Percentiles rank a stretch among this genome's conserved stretches.
These are phyloP conservation scores for Eucalyptus rudis DNA, from an alignment of 345 rosid genomes.

Conservation along the genomic window DNA sequence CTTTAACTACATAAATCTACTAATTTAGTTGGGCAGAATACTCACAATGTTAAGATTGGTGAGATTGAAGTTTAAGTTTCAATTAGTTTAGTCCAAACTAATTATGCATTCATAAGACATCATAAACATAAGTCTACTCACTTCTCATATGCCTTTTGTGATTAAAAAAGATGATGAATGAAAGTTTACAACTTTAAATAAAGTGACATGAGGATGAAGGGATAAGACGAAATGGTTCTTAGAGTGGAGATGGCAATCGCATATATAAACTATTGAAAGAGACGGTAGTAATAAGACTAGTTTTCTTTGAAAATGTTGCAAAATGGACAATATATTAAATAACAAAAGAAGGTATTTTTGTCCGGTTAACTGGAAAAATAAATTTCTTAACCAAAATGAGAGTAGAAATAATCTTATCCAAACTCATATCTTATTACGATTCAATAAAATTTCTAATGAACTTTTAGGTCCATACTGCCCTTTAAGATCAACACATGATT, in stretches of 20 bases:
- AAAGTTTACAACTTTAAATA: neutral
- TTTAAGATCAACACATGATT: neutral
- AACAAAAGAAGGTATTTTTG: fast-evolving
- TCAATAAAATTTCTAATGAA: neutral
- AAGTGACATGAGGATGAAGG: neutral
- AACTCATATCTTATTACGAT: neutral
- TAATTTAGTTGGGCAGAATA: neutral
- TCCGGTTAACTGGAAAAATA: neutral
- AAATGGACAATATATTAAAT: neutral
- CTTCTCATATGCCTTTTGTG: neutral
- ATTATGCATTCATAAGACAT: neutral
- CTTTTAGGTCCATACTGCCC: neutral
- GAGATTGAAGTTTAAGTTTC: neutral
- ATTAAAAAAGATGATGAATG: neutral
- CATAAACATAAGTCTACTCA: neutral
- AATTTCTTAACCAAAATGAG: neutral
- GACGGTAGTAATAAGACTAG: neutral
- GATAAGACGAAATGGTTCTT: neutral
- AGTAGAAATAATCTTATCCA: neutral
- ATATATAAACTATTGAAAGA: neutral
- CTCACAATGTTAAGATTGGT: neutral
- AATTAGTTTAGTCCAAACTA: neutral
- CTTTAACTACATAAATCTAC: neutral
- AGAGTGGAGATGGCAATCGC: neutral
- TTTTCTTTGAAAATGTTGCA: neutral